These are phyloP conservation scores for Euptelea pleiosperma DNA, from an alignment of 164 flowering plant species.

Conservation along the genomic window DNA sequence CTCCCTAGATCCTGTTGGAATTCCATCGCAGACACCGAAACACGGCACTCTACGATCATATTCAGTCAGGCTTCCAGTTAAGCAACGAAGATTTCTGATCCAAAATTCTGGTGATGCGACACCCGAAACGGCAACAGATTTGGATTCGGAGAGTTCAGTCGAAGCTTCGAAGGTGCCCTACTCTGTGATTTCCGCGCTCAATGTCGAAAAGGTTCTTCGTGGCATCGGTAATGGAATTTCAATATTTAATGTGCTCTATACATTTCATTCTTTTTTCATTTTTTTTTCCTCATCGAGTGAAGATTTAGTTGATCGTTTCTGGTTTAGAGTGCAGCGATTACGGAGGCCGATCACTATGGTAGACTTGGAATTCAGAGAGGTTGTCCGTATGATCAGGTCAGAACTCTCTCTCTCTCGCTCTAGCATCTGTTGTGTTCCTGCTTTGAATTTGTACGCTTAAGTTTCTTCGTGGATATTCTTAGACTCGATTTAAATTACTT, in stretches of 20 bases:
- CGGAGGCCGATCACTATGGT: slow-evolving; percentile 73
- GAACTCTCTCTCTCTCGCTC: background rate
- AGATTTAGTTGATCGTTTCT: slow-evolving; percentile 24
- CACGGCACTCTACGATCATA: background rate
- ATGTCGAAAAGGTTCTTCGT: slow-evolving; percentile 75
- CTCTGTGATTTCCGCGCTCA: slow-evolving; percentile 66
- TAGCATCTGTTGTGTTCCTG: no score
- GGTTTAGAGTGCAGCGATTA: slow-evolving; percentile 78
- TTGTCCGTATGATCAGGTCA: slow-evolving; percentile 65
- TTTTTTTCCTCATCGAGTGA: background rate
- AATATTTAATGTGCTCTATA: background rate
- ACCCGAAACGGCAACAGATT: slow-evolving; percentile 22
- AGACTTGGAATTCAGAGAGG: slow-evolving; percentile 57
- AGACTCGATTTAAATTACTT: background rate
- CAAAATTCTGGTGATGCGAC: slow-evolving; percentile 34
- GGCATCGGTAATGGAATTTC: slow-evolving; percentile 55
- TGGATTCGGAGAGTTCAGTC: slow-evolving; percentile 31
- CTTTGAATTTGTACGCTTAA: no score
- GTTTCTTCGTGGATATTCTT: no score
- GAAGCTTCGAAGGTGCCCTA: slow-evolving; percentile 42
- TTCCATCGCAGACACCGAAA: background rate
- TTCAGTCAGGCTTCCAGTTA: slow-evolving; percentile 9
- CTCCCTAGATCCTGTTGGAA: slow-evolving; percentile 1
- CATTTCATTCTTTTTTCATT: background rate
- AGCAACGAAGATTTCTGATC: slow-evolving; percentile 12